Conservation (phyloP, 805 yeast species). For the Saccharomyces kudriavzevii region DNA sequence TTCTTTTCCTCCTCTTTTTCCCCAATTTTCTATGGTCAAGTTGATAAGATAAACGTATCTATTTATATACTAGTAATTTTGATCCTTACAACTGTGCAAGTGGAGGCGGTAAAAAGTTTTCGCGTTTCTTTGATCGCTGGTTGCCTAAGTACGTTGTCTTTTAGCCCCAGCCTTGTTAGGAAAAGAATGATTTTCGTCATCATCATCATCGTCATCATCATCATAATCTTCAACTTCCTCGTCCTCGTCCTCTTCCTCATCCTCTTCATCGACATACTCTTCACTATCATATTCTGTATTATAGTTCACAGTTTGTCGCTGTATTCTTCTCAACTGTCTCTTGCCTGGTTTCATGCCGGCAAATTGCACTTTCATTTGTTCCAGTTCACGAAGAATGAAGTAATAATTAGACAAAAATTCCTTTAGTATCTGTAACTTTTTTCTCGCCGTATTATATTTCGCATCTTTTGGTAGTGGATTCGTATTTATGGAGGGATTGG, state of each 20-base stretch:
- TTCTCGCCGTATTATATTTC: conserved; percentile 15
- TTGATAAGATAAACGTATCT: background rate
- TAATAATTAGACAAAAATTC: conserved; percentile 14
- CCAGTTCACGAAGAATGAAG: conserved; percentile 50
- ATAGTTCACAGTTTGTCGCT: conserved; percentile 17
- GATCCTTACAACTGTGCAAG: background rate
- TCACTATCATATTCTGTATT: conserved; percentile 10
- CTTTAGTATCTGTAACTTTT: conserved; percentile 10
- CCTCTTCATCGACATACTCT: conserved; percentile 14
- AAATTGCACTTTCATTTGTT: conserved; percentile 56
- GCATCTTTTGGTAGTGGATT: conserved; percentile 19
- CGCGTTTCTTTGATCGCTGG: background rate
- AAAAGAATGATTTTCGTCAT: conserved; percentile 7
- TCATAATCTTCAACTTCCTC: conserved; percentile 4
- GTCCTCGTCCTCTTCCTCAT: conserved; percentile 6
- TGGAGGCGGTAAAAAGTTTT: background rate
- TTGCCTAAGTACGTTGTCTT: background rate
- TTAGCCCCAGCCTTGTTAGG: background rate
- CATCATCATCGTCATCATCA: conserved; percentile 8
- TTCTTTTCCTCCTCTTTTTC: background rate
- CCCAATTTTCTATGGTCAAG: background rate
- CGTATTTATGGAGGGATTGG: conserved; percentile 5
- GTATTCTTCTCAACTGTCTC: conserved; percentile 25
- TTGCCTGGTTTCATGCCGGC: conserved; percentile 22
- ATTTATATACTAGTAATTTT: background rate